Percentiles rank a stretch among this genome's conserved stretches.
Evolutionary conservation across 768 basidiomycete genomes (phyloP).

Genomic region (Tulasnella calospora): DNA sequence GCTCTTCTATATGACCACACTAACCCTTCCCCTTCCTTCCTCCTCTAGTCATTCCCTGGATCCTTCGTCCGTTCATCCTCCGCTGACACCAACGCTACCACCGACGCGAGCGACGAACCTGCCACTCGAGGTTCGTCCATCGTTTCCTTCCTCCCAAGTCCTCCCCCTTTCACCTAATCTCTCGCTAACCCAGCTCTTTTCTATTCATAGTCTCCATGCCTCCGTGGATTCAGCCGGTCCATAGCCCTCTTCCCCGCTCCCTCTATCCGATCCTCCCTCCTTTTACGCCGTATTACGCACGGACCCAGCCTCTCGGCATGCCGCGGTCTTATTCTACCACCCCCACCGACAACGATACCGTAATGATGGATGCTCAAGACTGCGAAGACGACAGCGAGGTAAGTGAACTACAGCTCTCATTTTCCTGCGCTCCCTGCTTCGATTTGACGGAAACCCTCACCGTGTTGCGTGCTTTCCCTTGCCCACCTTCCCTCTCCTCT

Average conservation of each 20-base stretch:
- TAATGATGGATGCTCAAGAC: neutral
- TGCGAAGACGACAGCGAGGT: neutral
- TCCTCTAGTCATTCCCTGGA: neutral
- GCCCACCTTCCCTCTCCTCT: neutral
- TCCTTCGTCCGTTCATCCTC: neutral
- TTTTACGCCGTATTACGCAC: neutral
- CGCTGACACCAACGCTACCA: neutral
- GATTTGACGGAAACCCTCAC: neutral
- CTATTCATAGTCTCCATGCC: neutral
- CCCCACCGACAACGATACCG: neutral
- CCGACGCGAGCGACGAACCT: too few relatives aligned
- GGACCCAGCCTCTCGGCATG: too few relatives aligned
- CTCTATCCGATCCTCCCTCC: neutral
- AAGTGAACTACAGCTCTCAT: neutral
- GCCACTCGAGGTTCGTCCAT: neutral
- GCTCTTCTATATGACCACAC: neutral
- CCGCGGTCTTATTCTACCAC: neutral
- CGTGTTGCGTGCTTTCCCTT: neutral
- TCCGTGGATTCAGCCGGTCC: neutral
- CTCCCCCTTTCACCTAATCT: neutral
- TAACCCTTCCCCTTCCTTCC: neutral
- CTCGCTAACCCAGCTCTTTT: neutral
- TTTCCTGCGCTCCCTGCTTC: neutral
- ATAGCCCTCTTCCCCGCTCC: neutral
- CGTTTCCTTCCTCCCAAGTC: too few relatives aligned